Evolutionary conservation across 768 basidiomycete species (phyloP), one percentile per base, ranked within the genome.

Genomic region (Mycena rosella): DNA sequence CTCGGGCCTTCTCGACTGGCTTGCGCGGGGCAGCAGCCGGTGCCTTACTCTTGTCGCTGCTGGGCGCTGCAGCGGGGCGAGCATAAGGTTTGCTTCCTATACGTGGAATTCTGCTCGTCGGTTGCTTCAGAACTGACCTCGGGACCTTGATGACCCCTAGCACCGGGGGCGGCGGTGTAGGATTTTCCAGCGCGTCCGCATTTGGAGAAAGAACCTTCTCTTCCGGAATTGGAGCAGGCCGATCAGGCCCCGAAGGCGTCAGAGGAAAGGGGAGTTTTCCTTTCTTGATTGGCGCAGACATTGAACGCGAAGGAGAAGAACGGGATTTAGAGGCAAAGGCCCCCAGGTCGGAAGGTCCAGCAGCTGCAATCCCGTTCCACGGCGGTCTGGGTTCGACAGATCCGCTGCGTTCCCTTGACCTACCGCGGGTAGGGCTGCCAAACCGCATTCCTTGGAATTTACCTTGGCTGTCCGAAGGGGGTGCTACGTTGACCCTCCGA

Each of bases 101-200:
- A 65, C 90, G 83, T 20, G 90, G 90, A 71, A 91, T 91, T 74
- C 83, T 83, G 76, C 90, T 89, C 0, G 81, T 83, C 10, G 81
- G 76, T 67, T 89, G 86, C 72, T 84, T 87, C 58, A 90, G 73
- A 49, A 67, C 82, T 20, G 87, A 86, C 61, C 65, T 59, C 14
- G 62, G 59, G 24, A 71, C 49, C 40, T 84, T 86, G 6, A 72
- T 66, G 42, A 81, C 76, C 68, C 77, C 80, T n/a, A 74, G 71
- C 4, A 71, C 60, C 24, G 70, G 70, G n/a, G 74, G 63, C 44
- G 57, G 56, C 26, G 32, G 2, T 22, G 61, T 9, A 36, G 52
- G 30, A 44, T 14, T 54, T 32, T 24, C n/a, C 42, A 20, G 36
- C 32, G 4, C 29, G 29, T 63, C 60, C 15, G 40, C 24, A 58